A percentile compares a stretch with the other conserved stretches of the same genome.
Evolutionary conservation across 108 stramenopile genomes (phyloP).

Genomic region (Nannochloropsis oceanica): DNA sequence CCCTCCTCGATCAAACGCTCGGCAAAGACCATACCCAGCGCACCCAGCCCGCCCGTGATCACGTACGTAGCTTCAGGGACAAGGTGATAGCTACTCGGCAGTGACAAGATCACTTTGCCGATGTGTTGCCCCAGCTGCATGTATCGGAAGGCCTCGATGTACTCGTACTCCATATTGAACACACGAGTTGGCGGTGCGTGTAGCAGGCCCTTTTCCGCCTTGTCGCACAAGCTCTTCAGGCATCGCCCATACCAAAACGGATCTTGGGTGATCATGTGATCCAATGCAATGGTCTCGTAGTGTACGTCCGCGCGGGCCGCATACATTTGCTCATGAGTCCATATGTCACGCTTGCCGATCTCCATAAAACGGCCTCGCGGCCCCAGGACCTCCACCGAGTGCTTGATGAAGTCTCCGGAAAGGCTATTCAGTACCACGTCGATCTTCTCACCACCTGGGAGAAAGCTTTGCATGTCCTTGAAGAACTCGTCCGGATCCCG

Average conservation of each 20-base stretch:
- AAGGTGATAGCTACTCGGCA: background rate
- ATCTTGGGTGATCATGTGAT: background rate
- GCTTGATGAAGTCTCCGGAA: background rate
- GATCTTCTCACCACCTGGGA: background rate
- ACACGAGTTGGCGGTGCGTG: background rate
- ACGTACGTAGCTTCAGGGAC: background rate
- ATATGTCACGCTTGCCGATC: background rate
- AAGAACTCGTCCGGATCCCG: background rate
- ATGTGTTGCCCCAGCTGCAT: background rate
- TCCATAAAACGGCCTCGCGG: background rate
- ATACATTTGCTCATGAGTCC: background rate
- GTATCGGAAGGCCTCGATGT: background rate
- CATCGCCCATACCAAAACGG: background rate
- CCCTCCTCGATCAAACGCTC: background rate
- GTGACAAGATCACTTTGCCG: background rate
- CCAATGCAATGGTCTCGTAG: background rate
- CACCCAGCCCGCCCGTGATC: constrained; percentile 13
- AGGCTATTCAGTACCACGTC: background rate
- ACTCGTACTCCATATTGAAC: background rate
- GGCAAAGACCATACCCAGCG: constrained; percentile 6
- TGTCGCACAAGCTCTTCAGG: background rate
- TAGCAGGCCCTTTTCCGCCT: background rate
- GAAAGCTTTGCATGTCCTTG: background rate
- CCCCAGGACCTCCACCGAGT: background rate
- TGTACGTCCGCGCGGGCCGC: background rate